A percentile compares a stretch with the other conserved stretches of the same genome.
Evolutionary conservation across 2,329 filamentous ascomycete species (phyloP).

Genomic region (Didymella pinodella): DNA sequence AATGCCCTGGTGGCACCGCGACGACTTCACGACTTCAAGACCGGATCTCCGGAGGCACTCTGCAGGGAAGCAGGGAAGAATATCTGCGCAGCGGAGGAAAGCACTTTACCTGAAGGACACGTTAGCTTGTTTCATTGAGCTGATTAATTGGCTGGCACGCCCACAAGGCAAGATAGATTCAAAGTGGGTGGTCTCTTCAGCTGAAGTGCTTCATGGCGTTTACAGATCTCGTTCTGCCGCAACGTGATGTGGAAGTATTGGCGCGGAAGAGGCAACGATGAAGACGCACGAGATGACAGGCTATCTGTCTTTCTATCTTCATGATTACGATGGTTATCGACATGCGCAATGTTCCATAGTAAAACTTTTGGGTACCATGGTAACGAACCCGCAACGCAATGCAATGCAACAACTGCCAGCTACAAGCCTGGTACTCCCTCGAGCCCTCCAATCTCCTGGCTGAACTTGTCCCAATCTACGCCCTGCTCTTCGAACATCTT

Average conservation of each 20-base stretch:
- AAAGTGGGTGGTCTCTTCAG: not conserved
- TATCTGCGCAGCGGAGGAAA: not conserved
- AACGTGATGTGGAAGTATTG: not conserved
- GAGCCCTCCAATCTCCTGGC: slow-evolving; percentile 73
- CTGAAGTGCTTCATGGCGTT: not conserved
- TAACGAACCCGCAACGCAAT: slow-evolving; percentile 17
- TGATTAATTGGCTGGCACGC: too few species aligned
- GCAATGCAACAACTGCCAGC: slow-evolving; percentile 9
- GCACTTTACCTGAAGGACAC: too few species aligned
- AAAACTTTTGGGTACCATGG: slow-evolving; percentile 18
- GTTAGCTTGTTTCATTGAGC: too few species aligned
- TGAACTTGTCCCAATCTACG: slow-evolving; percentile 84
- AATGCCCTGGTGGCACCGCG: slow-evolving; percentile 3
- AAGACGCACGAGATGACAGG: not conserved
- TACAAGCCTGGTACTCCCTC: slow-evolving; percentile 61
- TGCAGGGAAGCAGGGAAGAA: not conserved
- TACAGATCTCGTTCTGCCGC: not conserved
- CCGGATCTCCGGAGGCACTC: not conserved
- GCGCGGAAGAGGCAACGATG: not conserved
- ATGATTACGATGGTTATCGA: not conserved
- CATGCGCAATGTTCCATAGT: not conserved
- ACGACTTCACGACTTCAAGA: slow-evolving; percentile 17
- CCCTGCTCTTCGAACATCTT: slow-evolving; percentile 76
- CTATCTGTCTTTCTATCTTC: too few species aligned
- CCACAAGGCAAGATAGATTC: too few species aligned